A percentile compares a stretch with the other conserved stretches of the same genome.
Conservation (phyloP, 345 rosid genomes). For the Pistacia integerrima region DNA sequence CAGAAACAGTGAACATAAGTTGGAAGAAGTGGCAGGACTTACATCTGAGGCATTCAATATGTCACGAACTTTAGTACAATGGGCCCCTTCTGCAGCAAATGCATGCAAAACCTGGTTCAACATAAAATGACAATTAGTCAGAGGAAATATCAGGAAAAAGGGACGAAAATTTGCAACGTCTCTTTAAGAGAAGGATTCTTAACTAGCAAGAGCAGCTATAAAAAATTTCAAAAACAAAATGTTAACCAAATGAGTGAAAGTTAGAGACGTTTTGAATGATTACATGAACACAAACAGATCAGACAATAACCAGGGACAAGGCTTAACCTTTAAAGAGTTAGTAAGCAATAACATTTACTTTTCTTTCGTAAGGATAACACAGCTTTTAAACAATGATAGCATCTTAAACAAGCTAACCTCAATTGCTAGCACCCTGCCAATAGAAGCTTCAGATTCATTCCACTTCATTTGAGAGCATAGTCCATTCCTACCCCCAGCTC, state of each 20-base stretch:
- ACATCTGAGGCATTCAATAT: constrained; percentile 89
- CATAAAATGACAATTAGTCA: not conserved
- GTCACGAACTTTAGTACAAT: constrained; percentile 83
- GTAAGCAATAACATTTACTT: not conserved
- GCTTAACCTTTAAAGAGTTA: not conserved
- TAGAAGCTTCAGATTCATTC: constrained; percentile 98
- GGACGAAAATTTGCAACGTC: not conserved
- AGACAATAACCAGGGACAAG: not conserved
- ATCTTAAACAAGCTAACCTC: constrained; percentile 58
- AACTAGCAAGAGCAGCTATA: not conserved
- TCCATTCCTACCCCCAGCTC: constrained; percentile 88
- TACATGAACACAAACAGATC: not conserved
- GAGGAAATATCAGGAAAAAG: not conserved
- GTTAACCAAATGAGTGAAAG: not conserved
- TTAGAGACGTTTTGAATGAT: not conserved
- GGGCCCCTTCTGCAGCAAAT: constrained; percentile 97
- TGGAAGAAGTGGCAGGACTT: constrained; percentile 34
- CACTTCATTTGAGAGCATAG: constrained; percentile 93
- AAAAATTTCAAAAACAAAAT: not conserved
- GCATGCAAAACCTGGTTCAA: constrained; percentile 83
- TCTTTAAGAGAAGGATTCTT: not conserved
- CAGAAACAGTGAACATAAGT: not conserved
- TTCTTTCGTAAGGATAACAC: not conserved
- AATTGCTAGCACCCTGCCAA: constrained; percentile 95
- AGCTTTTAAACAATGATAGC: not conserved